Conservation (phyloP, 2,329 filamentous ascomycete species). For the Colletotrichum magnum region DNA sequence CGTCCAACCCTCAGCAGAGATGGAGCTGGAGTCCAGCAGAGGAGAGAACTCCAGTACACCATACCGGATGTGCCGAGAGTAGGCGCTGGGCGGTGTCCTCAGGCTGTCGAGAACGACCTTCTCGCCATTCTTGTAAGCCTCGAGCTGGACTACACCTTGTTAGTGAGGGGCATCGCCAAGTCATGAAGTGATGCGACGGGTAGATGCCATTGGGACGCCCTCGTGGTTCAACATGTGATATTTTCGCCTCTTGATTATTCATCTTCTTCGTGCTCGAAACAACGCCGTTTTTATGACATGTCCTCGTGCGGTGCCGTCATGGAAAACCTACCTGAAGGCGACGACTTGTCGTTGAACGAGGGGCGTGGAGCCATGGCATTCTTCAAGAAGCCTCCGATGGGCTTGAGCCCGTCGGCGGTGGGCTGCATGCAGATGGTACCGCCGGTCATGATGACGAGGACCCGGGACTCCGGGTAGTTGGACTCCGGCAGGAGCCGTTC, state of each 20-base stretch:
- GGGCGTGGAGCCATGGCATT: conserved; percentile 85
- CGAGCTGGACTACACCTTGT: conserved; percentile 59
- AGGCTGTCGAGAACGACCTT: conserved; percentile 74
- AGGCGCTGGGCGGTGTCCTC: conserved; percentile 84
- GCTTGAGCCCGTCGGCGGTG: conserved; percentile 83
- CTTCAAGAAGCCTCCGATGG: conserved; percentile 84
- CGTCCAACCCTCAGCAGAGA: conserved; percentile 88
- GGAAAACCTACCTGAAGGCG: conserved; percentile 57
- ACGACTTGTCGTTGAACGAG: conserved; percentile 85
- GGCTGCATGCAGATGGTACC: conserved; percentile 93
- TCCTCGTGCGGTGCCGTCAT: neutral
- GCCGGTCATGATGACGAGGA: conserved; percentile 92
- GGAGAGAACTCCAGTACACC: conserved; percentile 87
- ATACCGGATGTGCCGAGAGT: conserved; percentile 86
- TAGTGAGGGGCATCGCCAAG: neutral
- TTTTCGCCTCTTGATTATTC: neutral
- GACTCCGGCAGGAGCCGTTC: conserved; percentile 35
- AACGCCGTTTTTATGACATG: neutral
- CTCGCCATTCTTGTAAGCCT: conserved; percentile 65
- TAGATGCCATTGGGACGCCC: neutral
- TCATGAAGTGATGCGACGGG: neutral
- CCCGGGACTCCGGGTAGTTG: conserved; percentile 78
- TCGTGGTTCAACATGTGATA: neutral
- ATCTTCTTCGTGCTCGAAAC: neutral
- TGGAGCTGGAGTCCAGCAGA: conserved; percentile 90